A percentile compares a stretch with the other conserved stretches of the same genome.
Evolutionary conservation across 1,284 basidiomycete genomes (phyloP).

Genomic region (Pterulicium gracile): DNA sequence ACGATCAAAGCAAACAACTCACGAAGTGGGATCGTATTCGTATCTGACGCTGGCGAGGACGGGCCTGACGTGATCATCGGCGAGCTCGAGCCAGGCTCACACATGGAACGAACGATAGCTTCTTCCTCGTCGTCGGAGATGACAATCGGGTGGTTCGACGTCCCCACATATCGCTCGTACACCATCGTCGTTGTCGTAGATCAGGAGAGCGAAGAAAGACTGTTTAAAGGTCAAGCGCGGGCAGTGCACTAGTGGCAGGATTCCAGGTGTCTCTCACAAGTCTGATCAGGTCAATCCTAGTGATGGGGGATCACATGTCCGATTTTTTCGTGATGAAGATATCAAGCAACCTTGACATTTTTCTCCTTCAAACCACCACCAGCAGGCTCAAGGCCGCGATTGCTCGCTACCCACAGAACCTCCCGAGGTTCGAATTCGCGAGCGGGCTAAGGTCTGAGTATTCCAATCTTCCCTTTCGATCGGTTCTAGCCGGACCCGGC

Average conservation of each 20-base stretch:
- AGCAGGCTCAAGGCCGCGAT: slow-evolving; percentile 34
- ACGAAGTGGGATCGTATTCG: not conserved
- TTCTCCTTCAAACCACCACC: slow-evolving; percentile 6
- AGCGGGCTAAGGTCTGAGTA: slow-evolving; percentile 48
- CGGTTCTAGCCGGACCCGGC: slow-evolving; percentile 33
- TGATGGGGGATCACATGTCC: too few relatives aligned
- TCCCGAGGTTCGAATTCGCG: slow-evolving; percentile 22
- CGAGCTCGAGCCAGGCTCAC: slow-evolving; percentile 7
- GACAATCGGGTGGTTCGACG: slow-evolving; percentile 24
- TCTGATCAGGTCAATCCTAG: too few relatives aligned
- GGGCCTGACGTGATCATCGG: slow-evolving; percentile 4
- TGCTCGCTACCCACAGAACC: slow-evolving; percentile 30
- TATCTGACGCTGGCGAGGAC: slow-evolving; percentile 1
- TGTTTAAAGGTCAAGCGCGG: not conserved
- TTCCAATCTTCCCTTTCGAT: slow-evolving; percentile 27
- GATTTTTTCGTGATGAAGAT: too few relatives aligned
- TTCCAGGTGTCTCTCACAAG: too few relatives aligned
- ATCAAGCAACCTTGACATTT: not conserved
- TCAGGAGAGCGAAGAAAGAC: not conserved
- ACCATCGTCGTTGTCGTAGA: not conserved
- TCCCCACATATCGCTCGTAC: not conserved
- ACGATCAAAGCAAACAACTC: not conserved
- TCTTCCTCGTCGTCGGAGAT: slow-evolving; percentile 33
- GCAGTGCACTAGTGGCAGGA: too few relatives aligned
- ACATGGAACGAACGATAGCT: slow-evolving; percentile 9